These are phyloP conservation scores for Lactarius deliciosus DNA, from an alignment of 768 basidiomycete species.

Conservation along the genomic window DNA sequence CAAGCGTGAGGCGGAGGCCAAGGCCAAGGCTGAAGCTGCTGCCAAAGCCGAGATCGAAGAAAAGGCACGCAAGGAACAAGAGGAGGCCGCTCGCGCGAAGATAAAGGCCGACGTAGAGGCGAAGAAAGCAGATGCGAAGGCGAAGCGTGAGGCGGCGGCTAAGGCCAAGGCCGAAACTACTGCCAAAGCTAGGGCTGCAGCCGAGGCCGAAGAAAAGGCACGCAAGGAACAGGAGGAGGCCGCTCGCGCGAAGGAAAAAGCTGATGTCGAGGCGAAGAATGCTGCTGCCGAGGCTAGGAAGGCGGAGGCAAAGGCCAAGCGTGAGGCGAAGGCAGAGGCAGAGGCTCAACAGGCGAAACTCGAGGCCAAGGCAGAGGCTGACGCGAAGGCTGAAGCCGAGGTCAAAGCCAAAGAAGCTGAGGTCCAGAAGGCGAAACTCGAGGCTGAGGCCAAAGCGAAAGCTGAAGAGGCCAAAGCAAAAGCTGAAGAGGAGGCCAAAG, in stretches of 20 bases:
- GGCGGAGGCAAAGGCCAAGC: constrained; percentile 2
- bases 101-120: background rate
- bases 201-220: background rate
- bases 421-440: background rate
- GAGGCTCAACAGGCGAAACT: background rate
- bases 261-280: background rate
- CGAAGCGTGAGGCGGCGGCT: background rate
- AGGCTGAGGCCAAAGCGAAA: background rate
- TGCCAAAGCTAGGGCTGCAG: background rate
- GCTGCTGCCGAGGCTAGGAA: background rate
- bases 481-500: constrained; percentile 5
- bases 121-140: background rate
- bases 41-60: background rate
- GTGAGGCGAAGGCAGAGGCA: background rate
- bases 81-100: background rate
- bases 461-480: constrained; percentile 1
- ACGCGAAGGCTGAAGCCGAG: background rate
- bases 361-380: background rate
- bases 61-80: background rate
- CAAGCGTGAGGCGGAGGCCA: too few relatives aligned
- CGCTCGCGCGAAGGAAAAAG: background rate
- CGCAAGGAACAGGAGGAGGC: background rate
- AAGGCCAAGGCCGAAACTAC: constrained; percentile 5
- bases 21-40: background rate
- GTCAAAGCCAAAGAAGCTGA: background rate